Percentiles rank a stretch among this genome's conserved stretches.
Conservation (phyloP, 768 basidiomycete genomes). For the Termitomyces sp. region DNA sequence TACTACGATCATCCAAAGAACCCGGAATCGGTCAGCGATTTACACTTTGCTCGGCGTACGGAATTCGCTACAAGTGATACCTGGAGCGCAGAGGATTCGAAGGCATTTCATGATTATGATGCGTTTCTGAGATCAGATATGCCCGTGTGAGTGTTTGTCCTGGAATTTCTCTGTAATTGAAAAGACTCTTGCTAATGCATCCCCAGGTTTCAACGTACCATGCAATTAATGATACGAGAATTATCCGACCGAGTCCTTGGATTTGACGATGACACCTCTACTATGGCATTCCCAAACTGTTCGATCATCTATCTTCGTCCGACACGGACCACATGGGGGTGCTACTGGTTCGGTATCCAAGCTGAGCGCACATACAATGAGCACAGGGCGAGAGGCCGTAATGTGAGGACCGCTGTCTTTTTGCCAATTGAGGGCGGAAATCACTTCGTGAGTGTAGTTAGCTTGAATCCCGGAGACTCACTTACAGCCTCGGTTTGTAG, state of each 20-base stretch:
- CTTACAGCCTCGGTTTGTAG: background rate
- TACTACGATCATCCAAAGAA: constrained; percentile 23
- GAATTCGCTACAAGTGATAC: constrained; percentile 12
- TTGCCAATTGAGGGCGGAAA: constrained; percentile 21
- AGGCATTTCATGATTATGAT: constrained; percentile 11
- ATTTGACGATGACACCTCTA: constrained; percentile 12
- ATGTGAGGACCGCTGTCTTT: constrained; percentile 19
- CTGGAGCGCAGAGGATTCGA: constrained; percentile 18
- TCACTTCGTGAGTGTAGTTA: constrained; percentile 27
- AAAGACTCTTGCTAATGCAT: background rate
- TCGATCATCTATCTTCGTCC: constrained; percentile 18
- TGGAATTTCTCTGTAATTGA: background rate
- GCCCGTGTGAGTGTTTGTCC: constrained; percentile 14
- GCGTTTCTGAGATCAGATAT: constrained; percentile 16
- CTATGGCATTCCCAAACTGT: constrained; percentile 5
- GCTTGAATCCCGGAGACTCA: background rate
- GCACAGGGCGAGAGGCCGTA: constrained; percentile 10
- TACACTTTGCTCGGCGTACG: constrained; percentile 18
- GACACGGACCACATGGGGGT: constrained; percentile 17
- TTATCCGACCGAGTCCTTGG: constrained; percentile 17
- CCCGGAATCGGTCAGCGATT: constrained; percentile 12
- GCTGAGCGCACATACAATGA: constrained; percentile 17
- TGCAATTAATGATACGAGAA: constrained; percentile 17
- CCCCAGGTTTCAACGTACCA: constrained; percentile 15
- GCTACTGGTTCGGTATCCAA: constrained; percentile 18